Evolutionary conservation across 179 eudicot species (phyloP), one percentile per base, ranked within the genome.

Genomic region (Nepenthes alata): DNA sequence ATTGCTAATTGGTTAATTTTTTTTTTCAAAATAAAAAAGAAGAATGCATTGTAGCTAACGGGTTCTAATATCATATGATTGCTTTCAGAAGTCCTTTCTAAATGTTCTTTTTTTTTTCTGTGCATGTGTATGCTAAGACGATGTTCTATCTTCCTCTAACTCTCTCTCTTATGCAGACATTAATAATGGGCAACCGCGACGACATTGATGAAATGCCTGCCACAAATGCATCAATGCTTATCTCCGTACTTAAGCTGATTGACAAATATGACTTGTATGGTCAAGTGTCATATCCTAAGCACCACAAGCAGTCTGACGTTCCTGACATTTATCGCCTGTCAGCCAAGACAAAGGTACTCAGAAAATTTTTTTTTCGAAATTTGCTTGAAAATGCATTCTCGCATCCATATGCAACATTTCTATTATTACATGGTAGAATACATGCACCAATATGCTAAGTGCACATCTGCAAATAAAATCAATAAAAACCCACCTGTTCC

Each of bases 231-330:
- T 73, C 84, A 11, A 83, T 85, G 61, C 75, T 85, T 72, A 76
- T 79, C 50, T 81, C 93, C 51, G 81, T 85, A 36, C 81, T 85
- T 51, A 85, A 85, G 58, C 53, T 85, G 79, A 75, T 85, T 65
- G 93, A 85, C 65, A 77, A 81, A 59, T 85, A 85, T 65, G 93
- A 85, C 74, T 79, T 85, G 47, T 85, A 85, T 74, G 93, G 93
- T 65, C 93, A 83, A 73, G 93, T 85, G 65, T 88, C 93, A 25
- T 85, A 83, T 75, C 93, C 93, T 34, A 85, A 85, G 70, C 93
- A 85, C 70, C 93, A 85, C 77, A 79, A 74, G 78, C 93, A 85
- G 72, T 73, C 79, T 69, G 88, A 79, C 34, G 93, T 85, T 69
- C 88, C 88, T 73, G 88, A 85, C 16, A 85, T 85, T 53, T 85